Conservation (phyloP, 768 basidiomycete genomes). For the Naganishia kalamii region DNA sequence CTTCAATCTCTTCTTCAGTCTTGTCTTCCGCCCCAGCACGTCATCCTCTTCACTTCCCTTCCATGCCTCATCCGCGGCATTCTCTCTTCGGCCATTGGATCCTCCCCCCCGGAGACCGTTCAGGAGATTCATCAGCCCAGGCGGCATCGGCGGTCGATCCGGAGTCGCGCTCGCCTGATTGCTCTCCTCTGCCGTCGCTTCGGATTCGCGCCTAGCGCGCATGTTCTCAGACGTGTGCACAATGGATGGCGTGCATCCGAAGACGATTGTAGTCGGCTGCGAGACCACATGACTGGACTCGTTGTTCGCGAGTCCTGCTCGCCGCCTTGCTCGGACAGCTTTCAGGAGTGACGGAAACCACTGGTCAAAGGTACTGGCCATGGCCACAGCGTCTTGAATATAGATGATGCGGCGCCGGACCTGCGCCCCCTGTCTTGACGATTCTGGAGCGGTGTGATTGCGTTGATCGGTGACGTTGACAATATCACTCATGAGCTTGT, state of each 20-base stretch:
- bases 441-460: slow-evolving; percentile 35
- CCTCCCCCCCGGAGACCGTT: slow-evolving; percentile 55
- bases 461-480: slow-evolving; percentile 52
- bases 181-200: slow-evolving; percentile 8
- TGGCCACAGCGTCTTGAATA: slow-evolving; percentile 70
- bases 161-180: not conserved
- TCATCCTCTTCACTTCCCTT: slow-evolving; percentile 52
- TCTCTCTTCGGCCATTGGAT: not conserved
- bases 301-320: slow-evolving; percentile 47
- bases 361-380: slow-evolving; percentile 62
- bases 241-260: slow-evolving; percentile 79
- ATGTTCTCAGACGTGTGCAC: slow-evolving; percentile 50
- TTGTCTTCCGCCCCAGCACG: slow-evolving; percentile 63
- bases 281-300: not conserved
- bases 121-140: slow-evolving; percentile 41
- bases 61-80: slow-evolving; percentile 9
- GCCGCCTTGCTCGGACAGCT: slow-evolving; percentile 69
- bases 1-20: slow-evolving; percentile 63
- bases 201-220: slow-evolving; percentile 46
- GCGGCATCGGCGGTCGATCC: not conserved
- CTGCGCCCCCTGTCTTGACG: slow-evolving; percentile 23
- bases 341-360: slow-evolving; percentile 78
- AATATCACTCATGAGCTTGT: slow-evolving; percentile 64
- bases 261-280: slow-evolving; percentile 71
- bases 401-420: slow-evolving; percentile 66